Evolutionary conservation across 73 alveolate species (phyloP).

Genomic region (Symbiodinium natans): DNA sequence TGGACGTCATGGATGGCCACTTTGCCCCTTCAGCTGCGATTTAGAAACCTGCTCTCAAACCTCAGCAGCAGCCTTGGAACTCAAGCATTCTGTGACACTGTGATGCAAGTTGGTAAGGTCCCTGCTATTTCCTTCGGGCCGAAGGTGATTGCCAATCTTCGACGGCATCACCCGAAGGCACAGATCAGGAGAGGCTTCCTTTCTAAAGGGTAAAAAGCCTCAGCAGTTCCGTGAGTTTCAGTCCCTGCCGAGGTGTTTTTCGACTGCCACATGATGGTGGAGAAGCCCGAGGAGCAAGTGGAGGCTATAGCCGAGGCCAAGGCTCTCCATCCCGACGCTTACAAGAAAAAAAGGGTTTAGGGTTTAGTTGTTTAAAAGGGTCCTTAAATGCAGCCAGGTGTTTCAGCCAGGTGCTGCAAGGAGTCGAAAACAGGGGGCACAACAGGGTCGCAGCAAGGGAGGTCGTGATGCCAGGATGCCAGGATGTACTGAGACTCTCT

Average conservation of each 20-base stretch:
- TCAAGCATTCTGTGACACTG: not conserved
- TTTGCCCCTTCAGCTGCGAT: constrained; percentile 95
- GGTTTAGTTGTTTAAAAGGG: not conserved
- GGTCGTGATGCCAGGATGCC: not conserved
- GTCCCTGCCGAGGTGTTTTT: constrained; percentile 70
- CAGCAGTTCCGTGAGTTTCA: too few species aligned
- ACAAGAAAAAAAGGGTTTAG: not conserved
- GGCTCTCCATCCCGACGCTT: constrained; percentile 66
- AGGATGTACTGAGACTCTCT: not conserved
- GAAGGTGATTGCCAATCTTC: constrained; percentile 52
- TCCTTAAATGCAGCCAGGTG: too few species aligned
- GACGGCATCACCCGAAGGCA: constrained; percentile 83
- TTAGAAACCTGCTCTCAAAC: too few species aligned
- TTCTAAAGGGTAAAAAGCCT: too few species aligned
- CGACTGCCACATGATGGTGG: constrained; percentile 96
- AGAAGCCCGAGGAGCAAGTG: constrained; percentile 95
- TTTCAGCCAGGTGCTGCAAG: too few species aligned
- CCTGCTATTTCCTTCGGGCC: constrained; percentile 89
- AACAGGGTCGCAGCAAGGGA: too few species aligned
- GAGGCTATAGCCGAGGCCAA: constrained; percentile 61
- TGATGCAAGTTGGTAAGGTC: not conserved
- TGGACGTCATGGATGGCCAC: constrained; percentile 96
- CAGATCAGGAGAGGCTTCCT: not conserved
- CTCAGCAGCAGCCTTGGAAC: too few species aligned
- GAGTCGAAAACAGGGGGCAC: too few species aligned